Evolutionary conservation across 257 asterid species (phyloP), one percentile per base, ranked within the genome.

Genomic region (Schizonepeta tenuifolia): DNA sequence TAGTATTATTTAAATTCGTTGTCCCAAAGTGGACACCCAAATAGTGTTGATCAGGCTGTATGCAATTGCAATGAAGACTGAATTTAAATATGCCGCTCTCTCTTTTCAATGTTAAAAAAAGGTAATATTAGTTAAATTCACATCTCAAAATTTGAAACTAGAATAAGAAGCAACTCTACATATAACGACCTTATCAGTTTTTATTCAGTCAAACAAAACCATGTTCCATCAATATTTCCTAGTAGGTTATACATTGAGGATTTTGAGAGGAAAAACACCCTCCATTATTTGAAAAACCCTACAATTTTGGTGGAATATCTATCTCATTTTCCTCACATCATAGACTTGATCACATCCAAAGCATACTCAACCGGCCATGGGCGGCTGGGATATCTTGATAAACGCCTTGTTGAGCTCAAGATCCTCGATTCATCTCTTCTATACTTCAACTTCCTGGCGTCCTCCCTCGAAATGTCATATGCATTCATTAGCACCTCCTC

Each of bases 401-500:
- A 49, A 7, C 71, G 56, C 18, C 58, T 46, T 0, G 53, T 24
- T 0, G 82, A 44, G 5, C 87, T 77, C 43, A 83, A 65, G 47
- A 83, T 60, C 79, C 46, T 78, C 1, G 82, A 68, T 12, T 88
- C 95, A 6, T 85, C 82, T 50, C 92, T 83, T 5, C 53, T 80
- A 7, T 75, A 89, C 86, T 89, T 89, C 74, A 89, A 17, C 0
- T 24, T 77, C 82, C 65, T 70, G 0, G 91, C 91, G 0, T 89
- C 93, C 0, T 76, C 81, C 73, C 78, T 67, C 0, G 88, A 69
- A 1, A 87, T 38, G 7, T 65, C 69, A 24, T 79, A 85, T 0
- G 88, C 13, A 55, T 82, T 89, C 76, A 66, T 75, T 74, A 85
- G 28, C 35, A 89, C 89, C 33, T 89, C 96, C 74, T 72, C 80